phyloP scores from a whole-genome alignment of 176 grass and related monocot genomes.

The Elaeis guineensis region DNA sequence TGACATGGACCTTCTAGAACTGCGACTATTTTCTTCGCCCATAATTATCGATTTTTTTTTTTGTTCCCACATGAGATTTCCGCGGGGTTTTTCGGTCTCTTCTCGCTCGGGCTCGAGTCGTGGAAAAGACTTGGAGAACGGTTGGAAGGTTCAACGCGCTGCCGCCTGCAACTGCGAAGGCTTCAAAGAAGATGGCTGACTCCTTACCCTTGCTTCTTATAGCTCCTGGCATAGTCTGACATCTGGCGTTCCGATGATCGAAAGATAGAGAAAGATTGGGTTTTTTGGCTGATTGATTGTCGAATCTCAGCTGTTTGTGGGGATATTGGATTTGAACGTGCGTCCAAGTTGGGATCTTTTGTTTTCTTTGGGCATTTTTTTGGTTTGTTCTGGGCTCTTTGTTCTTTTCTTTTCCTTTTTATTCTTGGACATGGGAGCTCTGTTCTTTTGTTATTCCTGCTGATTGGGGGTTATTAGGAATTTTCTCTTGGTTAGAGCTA shows the following conservation, averaged over 20 bases:
- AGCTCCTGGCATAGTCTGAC: background rate
- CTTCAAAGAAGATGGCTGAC: background rate
- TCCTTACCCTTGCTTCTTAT: background rate
- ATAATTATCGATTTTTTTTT: too few relatives aligned
- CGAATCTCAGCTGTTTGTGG: background rate
- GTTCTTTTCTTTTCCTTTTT: background rate
- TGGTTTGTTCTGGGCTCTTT: background rate
- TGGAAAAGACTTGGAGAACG: background rate
- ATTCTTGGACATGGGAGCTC: background rate
- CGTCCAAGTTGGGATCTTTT: background rate
- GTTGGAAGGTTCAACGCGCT: constrained; percentile 18
- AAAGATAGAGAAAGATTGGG: constrained; percentile 7
- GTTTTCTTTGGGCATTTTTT: background rate
- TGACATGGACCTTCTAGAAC: background rate
- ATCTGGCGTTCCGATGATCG: background rate
- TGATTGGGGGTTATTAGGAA: too few relatives aligned
- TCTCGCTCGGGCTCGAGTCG: background rate
- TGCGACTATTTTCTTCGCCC: background rate
- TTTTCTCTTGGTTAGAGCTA: too few relatives aligned
- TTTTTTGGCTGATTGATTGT: background rate
- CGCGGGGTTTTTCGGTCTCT: background rate
- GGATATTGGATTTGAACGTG: background rate
- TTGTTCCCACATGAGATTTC: too few relatives aligned
- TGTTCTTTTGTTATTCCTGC: too few relatives aligned
- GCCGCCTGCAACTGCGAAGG: background rate